Evolutionary conservation across 768 basidiomycete genomes (phyloP).

Genomic region (Floccularia luteovirens): DNA sequence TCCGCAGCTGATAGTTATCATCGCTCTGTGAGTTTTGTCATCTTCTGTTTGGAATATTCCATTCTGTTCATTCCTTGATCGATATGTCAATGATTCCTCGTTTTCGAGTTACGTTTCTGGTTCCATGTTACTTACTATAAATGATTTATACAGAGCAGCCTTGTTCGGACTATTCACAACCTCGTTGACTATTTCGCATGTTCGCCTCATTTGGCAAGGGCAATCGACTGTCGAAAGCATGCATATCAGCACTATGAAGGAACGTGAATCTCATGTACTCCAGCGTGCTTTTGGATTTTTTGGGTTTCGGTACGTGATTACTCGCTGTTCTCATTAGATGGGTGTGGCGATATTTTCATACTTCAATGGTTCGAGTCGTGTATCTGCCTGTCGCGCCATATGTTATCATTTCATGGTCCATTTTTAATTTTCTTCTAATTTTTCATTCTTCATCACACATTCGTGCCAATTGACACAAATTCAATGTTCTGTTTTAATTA

Average conservation of each 20-base stretch:
- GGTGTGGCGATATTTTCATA: not conserved
- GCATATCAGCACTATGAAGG: slow-evolving; percentile 45
- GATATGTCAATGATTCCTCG: not conserved
- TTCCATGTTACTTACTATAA: not conserved
- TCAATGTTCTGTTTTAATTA: slow-evolving; percentile 13
- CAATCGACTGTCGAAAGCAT: slow-evolving; percentile 82
- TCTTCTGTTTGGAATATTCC: not conserved
- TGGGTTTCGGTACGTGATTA: slow-evolving; percentile 39
- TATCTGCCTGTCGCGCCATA: not conserved
- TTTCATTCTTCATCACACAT: not conserved
- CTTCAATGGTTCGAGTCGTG: no score
- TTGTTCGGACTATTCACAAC: slow-evolving; percentile 68
- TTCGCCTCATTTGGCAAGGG: slow-evolving; percentile 50
- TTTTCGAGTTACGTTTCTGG: not conserved
- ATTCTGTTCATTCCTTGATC: not conserved
- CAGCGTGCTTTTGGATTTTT: slow-evolving; percentile 45
- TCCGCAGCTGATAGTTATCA: slow-evolving; percentile 61
- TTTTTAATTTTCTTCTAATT: not conserved
- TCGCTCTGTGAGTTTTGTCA: slow-evolving; percentile 54
- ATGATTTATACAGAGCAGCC: slow-evolving; percentile 37
- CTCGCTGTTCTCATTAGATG: not conserved
- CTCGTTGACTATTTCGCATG: slow-evolving; percentile 50
- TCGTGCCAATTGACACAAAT: not conserved
- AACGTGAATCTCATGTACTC: slow-evolving; percentile 51
- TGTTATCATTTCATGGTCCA: not conserved